phyloP scores from a whole-genome alignment of 345 rosid genomes.

The Limnanthes douglasii region DNA sequence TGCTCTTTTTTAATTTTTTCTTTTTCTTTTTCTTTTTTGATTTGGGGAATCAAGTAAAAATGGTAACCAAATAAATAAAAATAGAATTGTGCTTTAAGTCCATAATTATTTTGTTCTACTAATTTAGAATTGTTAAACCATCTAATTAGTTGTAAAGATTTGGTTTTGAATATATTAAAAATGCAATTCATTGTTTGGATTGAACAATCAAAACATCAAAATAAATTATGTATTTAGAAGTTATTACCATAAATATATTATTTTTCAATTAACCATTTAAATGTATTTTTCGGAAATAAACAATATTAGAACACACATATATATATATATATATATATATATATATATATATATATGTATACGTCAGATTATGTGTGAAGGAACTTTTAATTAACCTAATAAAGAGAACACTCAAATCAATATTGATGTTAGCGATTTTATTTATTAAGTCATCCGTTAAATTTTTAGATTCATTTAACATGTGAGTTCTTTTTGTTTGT shows the following conservation, averaged over 20 bases:
- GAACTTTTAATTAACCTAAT: too few relatives aligned
- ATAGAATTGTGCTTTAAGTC: neutral
- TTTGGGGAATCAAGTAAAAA: conserved; percentile 2
- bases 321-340: neutral
- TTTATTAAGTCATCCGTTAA: too few relatives aligned
- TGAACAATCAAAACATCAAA: too few relatives aligned
- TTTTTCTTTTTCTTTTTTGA: conserved; percentile 8
- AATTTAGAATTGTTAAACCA: neutral
- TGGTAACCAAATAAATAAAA: neutral
- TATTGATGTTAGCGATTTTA: too few relatives aligned
- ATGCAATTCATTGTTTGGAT: neutral
- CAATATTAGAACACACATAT: neutral
- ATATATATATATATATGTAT: too few relatives aligned
- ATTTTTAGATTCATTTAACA: too few relatives aligned
- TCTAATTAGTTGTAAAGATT: conserved; percentile 4
- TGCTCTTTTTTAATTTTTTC: neutral
- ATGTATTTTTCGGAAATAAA: neutral
- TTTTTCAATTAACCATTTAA: neutral
- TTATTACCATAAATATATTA: neutral
- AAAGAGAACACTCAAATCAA: too few relatives aligned
- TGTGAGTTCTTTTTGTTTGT: too few relatives aligned
- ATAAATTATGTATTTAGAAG: too few relatives aligned
- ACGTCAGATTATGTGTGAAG: too few relatives aligned
- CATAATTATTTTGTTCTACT: neutral
- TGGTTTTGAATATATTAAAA: neutral